Conservation (phyloP, 768 basidiomycete species). For the Boletus fagicola region DNA sequence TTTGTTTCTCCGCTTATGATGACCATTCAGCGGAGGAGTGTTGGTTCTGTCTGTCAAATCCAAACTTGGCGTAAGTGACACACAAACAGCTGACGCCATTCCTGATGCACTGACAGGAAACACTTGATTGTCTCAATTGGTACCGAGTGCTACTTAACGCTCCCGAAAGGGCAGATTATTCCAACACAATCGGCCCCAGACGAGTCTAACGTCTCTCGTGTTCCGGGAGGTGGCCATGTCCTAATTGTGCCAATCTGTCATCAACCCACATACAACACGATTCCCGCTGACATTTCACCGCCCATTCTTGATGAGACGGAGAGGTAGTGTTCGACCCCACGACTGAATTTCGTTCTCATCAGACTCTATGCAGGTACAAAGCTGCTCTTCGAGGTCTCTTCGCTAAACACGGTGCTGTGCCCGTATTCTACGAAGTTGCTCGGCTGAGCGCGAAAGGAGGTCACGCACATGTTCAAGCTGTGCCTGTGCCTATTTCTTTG, state of each 20-base stretch:
- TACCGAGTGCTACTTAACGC: slow-evolving; percentile 86
- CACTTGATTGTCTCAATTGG: slow-evolving; percentile 96
- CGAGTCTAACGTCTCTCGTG: slow-evolving; percentile 37
- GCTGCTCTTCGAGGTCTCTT: slow-evolving; percentile 69
- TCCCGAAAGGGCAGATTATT: slow-evolving; percentile 95
- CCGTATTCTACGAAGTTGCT: slow-evolving; percentile 87
- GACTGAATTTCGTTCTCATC: slow-evolving; percentile 1
- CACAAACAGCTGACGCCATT: background rate
- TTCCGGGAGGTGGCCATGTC: slow-evolving; percentile 96
- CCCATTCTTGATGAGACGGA: slow-evolving; percentile 82
- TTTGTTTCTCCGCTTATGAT: background rate
- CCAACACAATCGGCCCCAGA: slow-evolving; percentile 65
- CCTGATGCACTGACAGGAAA: slow-evolving; percentile 53
- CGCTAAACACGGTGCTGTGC: slow-evolving; percentile 60
- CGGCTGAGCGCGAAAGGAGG: slow-evolving; percentile 83
- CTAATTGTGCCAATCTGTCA: slow-evolving; percentile 93
- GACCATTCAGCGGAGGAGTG: slow-evolving; percentile 74
- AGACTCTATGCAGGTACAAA: slow-evolving; percentile 60
- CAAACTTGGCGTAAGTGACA: slow-evolving; percentile 71
- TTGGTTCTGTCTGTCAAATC: slow-evolving; percentile 98
- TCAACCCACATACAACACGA: slow-evolving; percentile 81
- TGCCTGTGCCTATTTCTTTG: slow-evolving; percentile 69
- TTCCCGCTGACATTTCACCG: slow-evolving; percentile 72
- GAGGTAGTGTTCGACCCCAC: slow-evolving; percentile 42
- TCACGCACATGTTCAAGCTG: slow-evolving; percentile 89